These are phyloP conservation scores for Helianthus annuus DNA, from an alignment of 129 eudicot genomes.

Conservation along the genomic window DNA sequence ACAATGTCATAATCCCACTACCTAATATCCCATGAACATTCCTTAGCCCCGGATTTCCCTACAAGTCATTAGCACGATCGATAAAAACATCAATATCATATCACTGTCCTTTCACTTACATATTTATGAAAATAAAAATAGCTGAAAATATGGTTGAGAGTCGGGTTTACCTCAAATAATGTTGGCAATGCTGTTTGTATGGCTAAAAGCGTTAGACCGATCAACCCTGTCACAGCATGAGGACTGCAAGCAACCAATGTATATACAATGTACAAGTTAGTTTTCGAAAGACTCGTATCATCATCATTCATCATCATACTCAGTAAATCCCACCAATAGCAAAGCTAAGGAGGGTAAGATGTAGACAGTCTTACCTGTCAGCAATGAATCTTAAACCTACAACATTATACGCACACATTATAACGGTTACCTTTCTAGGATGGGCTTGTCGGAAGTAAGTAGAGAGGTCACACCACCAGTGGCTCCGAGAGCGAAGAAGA, in stretches of 20 bases:
- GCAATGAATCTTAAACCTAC: neutral
- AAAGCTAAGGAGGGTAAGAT: too few relatives aligned
- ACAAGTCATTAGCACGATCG: neutral
- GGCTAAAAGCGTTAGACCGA: conserved; percentile 80
- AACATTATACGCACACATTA: conserved; percentile 6
- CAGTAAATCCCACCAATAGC: too few relatives aligned
- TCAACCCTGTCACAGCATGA: conserved; percentile 90
- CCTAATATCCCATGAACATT: conserved; percentile 90
- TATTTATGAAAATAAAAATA: neutral
- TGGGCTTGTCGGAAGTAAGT: conserved; percentile 88
- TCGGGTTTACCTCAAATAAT: conserved; percentile 70
- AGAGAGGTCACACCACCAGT: conserved; percentile 90
- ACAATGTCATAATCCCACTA: conserved; percentile 91
- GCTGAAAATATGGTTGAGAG: neutral
- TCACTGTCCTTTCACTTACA: neutral
- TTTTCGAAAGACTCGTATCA: neutral
- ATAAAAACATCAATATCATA: neutral
- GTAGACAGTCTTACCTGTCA: neutral
- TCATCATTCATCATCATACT: too few relatives aligned
- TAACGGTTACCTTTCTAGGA: conserved; percentile 69
- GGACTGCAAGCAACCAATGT: conserved; percentile 62
- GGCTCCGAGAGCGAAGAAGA: conserved; percentile 95
- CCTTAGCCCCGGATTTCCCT: conserved; percentile 92
- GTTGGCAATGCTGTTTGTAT: conserved; percentile 73
- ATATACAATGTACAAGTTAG: neutral